These are phyloP conservation scores for Daldinia sp. DNA, from an alignment of 2,329 filamentous ascomycete species.

Conservation along the genomic window DNA sequence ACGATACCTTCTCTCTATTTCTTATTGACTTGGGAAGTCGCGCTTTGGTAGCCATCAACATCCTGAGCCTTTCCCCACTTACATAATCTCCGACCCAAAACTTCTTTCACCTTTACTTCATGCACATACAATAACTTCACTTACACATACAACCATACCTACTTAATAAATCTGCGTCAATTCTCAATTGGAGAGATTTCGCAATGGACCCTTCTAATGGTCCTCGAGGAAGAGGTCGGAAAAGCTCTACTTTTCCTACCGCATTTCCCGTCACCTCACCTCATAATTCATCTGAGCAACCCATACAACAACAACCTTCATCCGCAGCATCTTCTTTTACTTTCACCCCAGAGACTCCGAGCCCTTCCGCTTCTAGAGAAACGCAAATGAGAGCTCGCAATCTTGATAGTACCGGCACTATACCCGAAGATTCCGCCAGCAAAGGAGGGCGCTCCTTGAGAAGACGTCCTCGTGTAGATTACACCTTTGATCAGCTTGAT, in stretches of 20 bases:
- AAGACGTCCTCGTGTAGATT: slow-evolving; percentile 68
- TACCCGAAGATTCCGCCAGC: slow-evolving; percentile 61
- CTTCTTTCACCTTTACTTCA: slow-evolving; percentile 43
- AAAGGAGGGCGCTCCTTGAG: slow-evolving; percentile 71
- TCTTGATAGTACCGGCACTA: slow-evolving; percentile 52
- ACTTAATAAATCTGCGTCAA: neutral
- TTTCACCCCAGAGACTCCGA: slow-evolving; percentile 49
- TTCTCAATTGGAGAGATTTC: slow-evolving; percentile 5
- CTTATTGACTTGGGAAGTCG: neutral
- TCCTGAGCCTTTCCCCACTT: slow-evolving; percentile 49
- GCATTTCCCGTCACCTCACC: slow-evolving; percentile 35
- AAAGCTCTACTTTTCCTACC: slow-evolving; percentile 46
- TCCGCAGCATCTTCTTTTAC: slow-evolving; percentile 45
- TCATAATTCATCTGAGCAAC: slow-evolving; percentile 39
- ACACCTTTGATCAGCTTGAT: slow-evolving; percentile 66
- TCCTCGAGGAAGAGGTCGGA: slow-evolving; percentile 48
- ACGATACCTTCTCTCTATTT: neutral
- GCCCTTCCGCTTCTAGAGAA: slow-evolving; percentile 52
- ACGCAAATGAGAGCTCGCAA: slow-evolving; percentile 61
- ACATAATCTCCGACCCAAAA: slow-evolving; percentile 52
- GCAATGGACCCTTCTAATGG: slow-evolving; percentile 50
- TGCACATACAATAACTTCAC: slow-evolving; percentile 30
- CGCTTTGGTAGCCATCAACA: slow-evolving; percentile 9
- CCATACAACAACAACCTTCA: slow-evolving; percentile 35
- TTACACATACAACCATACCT: slow-evolving; percentile 32